Base-by-base conservation (phyloP, 257 asterid genomes). In the Nyctanthes arbortristis region DNA sequence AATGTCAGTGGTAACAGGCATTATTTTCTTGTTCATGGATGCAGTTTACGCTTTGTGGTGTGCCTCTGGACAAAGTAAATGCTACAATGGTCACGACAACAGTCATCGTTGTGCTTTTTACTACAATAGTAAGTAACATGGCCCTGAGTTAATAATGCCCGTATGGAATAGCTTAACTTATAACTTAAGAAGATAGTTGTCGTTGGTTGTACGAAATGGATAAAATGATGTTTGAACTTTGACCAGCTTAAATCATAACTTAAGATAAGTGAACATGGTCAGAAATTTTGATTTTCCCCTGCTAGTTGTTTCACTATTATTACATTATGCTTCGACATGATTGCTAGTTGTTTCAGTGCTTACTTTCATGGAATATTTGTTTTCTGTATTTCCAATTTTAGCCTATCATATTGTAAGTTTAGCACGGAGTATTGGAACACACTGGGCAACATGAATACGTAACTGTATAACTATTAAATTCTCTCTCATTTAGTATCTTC, bases 11-110 rank as follows among this genome's bases (percentile, higher is more conserved):
- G 22, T 33, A 2, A 31, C 27, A 10, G 0, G 9, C 33, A 10
- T 37, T 27, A 14, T 1, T 2, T 27, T 29, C 9, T 33, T 55
- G 18, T 36, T 7, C 43, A 58, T 11, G 4, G 20, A 18, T 61
- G 81, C 85, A 92, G 98, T 93, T 93, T 62, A 93, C 98, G 4
- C 76, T 75, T 65, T 90, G 77, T 20, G 97, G 98, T 32, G 85
- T 85, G 45, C 84, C 98, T 4, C 22, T 83, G 72, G 88, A 83
- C 75, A 90, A 92, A 1, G 68, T 76, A 31, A 75, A 88, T 65
- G 97, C 97, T 4, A 77, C 90, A 7, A 82, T 90, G 96, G 87
- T 93, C 33, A 85, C 88, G 0, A 80, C 87, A 20, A 90, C 96
- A 13, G 76, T 81, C 24, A 79, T 93, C 30, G 82, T 88, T 6